Conservation (phyloP, 1,284 basidiomycete genomes). For the Testicularia cyperi region DNA sequence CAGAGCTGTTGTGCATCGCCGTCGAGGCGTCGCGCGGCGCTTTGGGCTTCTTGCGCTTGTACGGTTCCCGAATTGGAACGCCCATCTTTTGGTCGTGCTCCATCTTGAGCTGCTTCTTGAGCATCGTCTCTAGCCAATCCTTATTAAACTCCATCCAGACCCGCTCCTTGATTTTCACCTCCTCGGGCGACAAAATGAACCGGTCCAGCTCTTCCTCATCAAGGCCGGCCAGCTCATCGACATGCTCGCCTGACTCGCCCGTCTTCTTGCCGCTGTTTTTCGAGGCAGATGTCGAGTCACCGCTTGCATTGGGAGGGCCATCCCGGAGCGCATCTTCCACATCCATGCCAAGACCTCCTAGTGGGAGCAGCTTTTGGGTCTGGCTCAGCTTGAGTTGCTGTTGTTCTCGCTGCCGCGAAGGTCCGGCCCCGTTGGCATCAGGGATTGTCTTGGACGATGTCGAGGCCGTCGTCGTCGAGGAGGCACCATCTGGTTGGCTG, state of each 20-base stretch:
- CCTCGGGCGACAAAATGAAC: conserved; percentile 77
- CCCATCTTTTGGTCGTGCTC: conserved; percentile 57
- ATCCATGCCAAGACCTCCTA: conserved; percentile 45
- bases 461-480: not conserved
- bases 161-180: conserved; percentile 85
- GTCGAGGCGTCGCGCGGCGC: conserved; percentile 49
- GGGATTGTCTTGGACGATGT: conserved; percentile 4
- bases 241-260: not conserved
- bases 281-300: not conserved
- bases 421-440: conserved; percentile 16
- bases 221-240: conserved; percentile 61
- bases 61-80: conserved; percentile 41
- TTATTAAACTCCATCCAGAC: conserved; percentile 96
- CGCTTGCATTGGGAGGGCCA: not conserved
- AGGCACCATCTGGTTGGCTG: not conserved
- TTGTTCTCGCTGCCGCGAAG: conserved; percentile 8
- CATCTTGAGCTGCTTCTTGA: conserved; percentile 55
- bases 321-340: conserved; percentile 24
- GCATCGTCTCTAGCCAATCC: conserved; percentile 79
- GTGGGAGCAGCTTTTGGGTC: conserved; percentile 32
- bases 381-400: conserved; percentile 23
- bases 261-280: not conserved
- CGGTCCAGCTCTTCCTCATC: conserved; percentile 91
- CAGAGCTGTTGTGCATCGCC: conserved; percentile 46
- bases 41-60: conserved; percentile 51